Conservation (phyloP, 805 yeast genomes). For the Yarrowia porcina region DNA sequence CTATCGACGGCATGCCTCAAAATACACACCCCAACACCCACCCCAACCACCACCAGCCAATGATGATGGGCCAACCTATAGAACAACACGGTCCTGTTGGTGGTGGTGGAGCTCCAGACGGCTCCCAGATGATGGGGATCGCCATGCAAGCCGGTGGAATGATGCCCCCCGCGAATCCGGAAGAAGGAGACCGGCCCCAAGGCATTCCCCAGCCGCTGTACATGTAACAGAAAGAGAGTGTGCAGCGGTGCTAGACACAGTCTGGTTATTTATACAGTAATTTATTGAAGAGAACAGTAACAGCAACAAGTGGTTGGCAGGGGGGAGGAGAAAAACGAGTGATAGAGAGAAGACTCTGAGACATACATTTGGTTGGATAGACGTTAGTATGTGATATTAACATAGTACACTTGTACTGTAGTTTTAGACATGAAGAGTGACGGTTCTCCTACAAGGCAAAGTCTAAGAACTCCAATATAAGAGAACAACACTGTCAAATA, state of each 20-base stretch:
- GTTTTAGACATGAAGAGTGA: too few relatives aligned
- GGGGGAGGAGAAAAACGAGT: too few relatives aligned
- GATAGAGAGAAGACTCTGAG: too few relatives aligned
- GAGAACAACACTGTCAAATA: too few relatives aligned
- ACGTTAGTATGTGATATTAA: too few relatives aligned
- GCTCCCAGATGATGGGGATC: constrained; percentile 10
- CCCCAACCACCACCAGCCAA: neutral
- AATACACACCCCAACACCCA: neutral
- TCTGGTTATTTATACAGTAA: constrained; percentile 16
- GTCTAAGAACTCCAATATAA: too few relatives aligned
- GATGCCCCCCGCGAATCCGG: constrained; percentile 8
- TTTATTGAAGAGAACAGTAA: too few relatives aligned
- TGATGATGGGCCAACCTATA: constrained; percentile 19
- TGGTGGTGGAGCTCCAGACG: neutral
- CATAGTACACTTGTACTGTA: too few relatives aligned
- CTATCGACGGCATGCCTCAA: neutral
- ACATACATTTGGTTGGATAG: too few relatives aligned
- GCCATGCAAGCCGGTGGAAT: constrained; percentile 20
- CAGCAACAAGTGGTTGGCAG: too few relatives aligned
- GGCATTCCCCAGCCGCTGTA: constrained; percentile 11
- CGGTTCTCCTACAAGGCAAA: too few relatives aligned
- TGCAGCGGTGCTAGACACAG: neutral
- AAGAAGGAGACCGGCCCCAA: neutral
- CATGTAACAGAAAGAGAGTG: too few relatives aligned
- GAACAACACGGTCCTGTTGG: constrained; percentile 5